These are phyloP conservation scores for Fusarium chlamydosporum DNA, from an alignment of 2,329 filamentous ascomycete genomes.

Conservation along the genomic window DNA sequence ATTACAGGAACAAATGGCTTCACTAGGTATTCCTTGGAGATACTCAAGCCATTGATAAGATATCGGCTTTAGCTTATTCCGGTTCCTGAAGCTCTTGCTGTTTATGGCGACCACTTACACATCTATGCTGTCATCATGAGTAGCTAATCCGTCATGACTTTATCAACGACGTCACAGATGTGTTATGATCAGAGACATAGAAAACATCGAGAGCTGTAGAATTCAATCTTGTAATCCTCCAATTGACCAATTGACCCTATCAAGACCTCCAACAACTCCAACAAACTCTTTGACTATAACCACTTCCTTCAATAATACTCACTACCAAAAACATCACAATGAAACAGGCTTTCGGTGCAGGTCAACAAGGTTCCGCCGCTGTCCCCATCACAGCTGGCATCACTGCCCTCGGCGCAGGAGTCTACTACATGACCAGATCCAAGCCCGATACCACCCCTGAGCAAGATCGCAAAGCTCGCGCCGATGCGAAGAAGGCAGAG, in stretches of 20 bases:
- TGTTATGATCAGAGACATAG: slow-evolving; percentile 11
- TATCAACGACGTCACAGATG: slow-evolving; percentile 43
- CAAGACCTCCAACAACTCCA: background rate
- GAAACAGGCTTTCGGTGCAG: slow-evolving; percentile 40
- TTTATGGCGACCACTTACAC: slow-evolving; percentile 28
- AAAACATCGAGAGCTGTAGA: slow-evolving; percentile 12
- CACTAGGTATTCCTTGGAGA: background rate
- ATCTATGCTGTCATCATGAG: slow-evolving; percentile 48
- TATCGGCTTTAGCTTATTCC: slow-evolving; percentile 20
- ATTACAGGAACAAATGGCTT: background rate
- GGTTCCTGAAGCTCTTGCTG: slow-evolving; percentile 23
- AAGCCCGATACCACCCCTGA: slow-evolving; percentile 27
- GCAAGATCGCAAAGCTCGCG: slow-evolving; percentile 39
- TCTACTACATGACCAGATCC: slow-evolving; percentile 44
- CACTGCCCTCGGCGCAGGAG: slow-evolving; percentile 43
- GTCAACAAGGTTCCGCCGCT: slow-evolving; percentile 37
- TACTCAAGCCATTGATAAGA: background rate
- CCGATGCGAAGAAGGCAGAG: slow-evolving; percentile 52
- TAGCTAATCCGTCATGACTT: slow-evolving; percentile 39
- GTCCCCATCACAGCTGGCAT: slow-evolving; percentile 42
- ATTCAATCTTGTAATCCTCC: slow-evolving; percentile 1
- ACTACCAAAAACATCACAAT: slow-evolving; percentile 21
- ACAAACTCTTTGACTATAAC: background rate
- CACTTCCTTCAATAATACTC: slow-evolving; percentile 7
- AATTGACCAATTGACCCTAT: slow-evolving; percentile 17